Percentiles rank a stretch among this genome's conserved stretches.
phyloP scores from a whole-genome alignment of 202 grass and related monocot genomes.

The Hordeum pubiflorum region DNA sequence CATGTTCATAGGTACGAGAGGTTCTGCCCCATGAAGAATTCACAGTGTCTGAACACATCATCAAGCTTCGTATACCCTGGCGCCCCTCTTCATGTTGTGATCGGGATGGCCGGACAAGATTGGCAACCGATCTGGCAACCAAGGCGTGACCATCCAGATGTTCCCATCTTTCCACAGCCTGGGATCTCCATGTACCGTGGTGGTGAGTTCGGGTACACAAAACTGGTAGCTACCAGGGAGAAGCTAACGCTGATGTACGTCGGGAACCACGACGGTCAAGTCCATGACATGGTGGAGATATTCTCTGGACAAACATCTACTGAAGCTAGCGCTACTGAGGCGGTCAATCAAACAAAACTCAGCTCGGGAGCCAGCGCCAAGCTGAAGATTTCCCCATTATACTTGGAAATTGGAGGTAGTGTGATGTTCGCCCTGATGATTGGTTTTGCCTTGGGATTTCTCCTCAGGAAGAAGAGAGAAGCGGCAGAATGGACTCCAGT shows the following conservation, averaged over 20 bases:
- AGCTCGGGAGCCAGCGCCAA: neutral
- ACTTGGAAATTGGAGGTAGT: constrained; percentile 40
- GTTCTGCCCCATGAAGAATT: constrained; percentile 82
- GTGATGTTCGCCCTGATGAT: constrained; percentile 37
- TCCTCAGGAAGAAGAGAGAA: constrained; percentile 41
- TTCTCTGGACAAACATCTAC: constrained; percentile 38
- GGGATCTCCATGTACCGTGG: constrained; percentile 70
- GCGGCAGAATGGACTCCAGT: constrained; percentile 60
- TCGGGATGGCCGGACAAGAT: constrained; percentile 88
- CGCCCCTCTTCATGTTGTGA: constrained; percentile 76
- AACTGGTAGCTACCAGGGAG: constrained; percentile 66
- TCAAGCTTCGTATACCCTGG: constrained; percentile 63
- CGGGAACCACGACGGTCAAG: constrained; percentile 91
- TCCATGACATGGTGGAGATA: constrained; percentile 80
- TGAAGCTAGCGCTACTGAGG: neutral
- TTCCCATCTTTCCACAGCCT: constrained; percentile 76
- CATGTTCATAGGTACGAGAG: constrained; percentile 98
- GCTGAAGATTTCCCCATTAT: neutral
- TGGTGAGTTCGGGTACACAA: constrained; percentile 75
- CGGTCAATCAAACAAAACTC: constrained; percentile 10
- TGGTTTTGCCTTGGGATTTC: constrained; percentile 52
- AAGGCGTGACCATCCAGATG: constrained; percentile 52
- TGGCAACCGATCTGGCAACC: constrained; percentile 71
- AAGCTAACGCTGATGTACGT: constrained; percentile 66
- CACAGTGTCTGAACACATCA: constrained; percentile 49